Base-by-base conservation (phyloP, 2,329 filamentous ascomycete genomes). In the Aspergillus aculeatus region DNA sequence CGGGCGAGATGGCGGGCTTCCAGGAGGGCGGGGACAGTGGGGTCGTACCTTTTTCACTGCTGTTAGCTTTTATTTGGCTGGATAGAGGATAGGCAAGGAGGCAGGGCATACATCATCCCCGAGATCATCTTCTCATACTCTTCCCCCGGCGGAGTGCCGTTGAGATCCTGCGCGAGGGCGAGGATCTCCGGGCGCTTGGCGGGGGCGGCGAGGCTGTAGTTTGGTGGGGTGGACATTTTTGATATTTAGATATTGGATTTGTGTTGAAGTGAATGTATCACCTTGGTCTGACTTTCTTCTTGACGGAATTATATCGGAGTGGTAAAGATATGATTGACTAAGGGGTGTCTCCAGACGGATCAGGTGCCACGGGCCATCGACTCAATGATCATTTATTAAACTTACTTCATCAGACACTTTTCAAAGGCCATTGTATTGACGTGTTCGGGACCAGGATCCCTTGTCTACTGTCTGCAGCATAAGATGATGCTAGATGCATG, bases 91-190 rank as follows among this genome's bases (percentile, higher is more conserved):
- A 24, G 12, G 12, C 6, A 29, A 9, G 14, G 12, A 16, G 1
- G 19, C 9, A 14, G 14, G 9, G 16, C 26, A 10, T 59, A 65
- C 60, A 64, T 19, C 47, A 62, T 62, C 10, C 59, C 62, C 5
- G 60, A 58, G 23, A 63, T 60, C 62, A 65, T 58, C 3, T 52
- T 31, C 35, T 63, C 54, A 35, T 65, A 65, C 32, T 61, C 56
- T 5, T 58, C 56, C 11, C 60, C 59, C 54, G 47, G 57, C 32
- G 52, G 57, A 7, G 57, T 35, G 10, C 49, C 35, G 1, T 52
- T n/a, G n/a, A 56, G 56, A 6, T n/a, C 23, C 4, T n/a, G 21
- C 14, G 48, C 24, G 5, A 50, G 12, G 14, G 24, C 48, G 24
- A 50, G 14, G 6, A 31, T 50, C 48, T 50, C 48, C 3, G 48